These are phyloP conservation scores for Pseudogymnoascus destructans DNA, from an alignment of 2,329 filamentous ascomycete species.

Conservation along the genomic window DNA sequence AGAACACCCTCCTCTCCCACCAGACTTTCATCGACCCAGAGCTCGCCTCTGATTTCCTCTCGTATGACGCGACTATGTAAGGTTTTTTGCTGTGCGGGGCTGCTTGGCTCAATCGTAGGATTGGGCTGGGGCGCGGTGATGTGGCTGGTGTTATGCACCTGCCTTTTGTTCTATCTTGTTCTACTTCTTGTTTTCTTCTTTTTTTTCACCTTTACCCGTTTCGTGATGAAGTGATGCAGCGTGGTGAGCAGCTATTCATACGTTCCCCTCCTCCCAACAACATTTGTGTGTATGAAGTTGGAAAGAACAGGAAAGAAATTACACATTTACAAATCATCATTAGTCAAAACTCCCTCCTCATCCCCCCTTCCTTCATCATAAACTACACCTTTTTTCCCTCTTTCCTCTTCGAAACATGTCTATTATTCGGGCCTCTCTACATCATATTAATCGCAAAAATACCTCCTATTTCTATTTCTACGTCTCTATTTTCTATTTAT, in stretches of 20 bases:
- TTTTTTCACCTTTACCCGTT: neutral
- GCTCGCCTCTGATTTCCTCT: neutral
- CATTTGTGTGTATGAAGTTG: neutral
- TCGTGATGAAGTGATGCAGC: neutral
- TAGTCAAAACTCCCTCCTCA: neutral
- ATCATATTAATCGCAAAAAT: neutral
- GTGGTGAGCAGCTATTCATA: neutral
- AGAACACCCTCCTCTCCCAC: neutral
- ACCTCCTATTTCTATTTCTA: neutral
- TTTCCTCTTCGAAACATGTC: neutral
- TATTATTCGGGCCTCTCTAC: neutral
- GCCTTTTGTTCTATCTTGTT: neutral
- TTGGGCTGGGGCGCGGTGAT: neutral
- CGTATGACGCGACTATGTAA: neutral
- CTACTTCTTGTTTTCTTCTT: slow-evolving; percentile 3
- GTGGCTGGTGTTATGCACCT: neutral
- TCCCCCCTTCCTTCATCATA: neutral
- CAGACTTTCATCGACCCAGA: neutral
- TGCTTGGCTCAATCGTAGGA: slow-evolving; percentile 9
- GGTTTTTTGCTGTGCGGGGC: neutral
- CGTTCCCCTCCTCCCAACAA: neutral
- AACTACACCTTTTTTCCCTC: neutral
- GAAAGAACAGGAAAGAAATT: neutral
- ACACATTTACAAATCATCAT: neutral
- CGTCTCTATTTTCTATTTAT: neutral